These are phyloP conservation scores for Biscogniauxia sp. DNA, from an alignment of 2,329 filamentous ascomycete genomes.

Conservation along the genomic window DNA sequence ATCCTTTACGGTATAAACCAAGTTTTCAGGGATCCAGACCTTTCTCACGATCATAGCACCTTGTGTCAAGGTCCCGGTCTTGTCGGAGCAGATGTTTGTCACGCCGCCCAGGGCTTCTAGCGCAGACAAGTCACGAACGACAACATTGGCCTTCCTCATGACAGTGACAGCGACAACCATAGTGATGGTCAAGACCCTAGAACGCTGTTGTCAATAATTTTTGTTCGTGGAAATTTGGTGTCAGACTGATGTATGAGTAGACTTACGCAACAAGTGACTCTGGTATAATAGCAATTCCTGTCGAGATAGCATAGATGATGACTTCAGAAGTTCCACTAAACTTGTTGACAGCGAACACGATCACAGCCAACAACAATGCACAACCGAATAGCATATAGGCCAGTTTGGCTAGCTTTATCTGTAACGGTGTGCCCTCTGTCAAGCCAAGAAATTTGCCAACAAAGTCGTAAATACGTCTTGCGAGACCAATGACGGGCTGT, in stretches of 20 bases:
- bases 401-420: conserved; percentile 74
- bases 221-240: conserved; percentile 13
- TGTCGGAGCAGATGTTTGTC: conserved; percentile 72
- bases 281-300: conserved; percentile 61
- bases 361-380: conserved; percentile 56
- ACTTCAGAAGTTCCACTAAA: conserved; percentile 52
- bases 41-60: conserved; percentile 69
- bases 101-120: conserved; percentile 69
- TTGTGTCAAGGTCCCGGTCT: conserved; percentile 68
- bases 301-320: conserved; percentile 56
- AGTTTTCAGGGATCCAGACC: conserved; percentile 60
- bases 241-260: not conserved
- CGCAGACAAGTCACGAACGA: conserved; percentile 64
- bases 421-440: conserved; percentile 70
- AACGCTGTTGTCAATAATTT: conserved; percentile 5
- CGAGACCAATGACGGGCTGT: conserved; percentile 46
- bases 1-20: conserved; percentile 59
- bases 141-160: conserved; percentile 63
- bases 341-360: conserved; percentile 57
- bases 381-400: conserved; percentile 74
- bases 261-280: conserved; percentile 62
- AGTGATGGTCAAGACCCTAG: conserved; percentile 64
- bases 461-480: conserved; percentile 47
- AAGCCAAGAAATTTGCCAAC: conserved; percentile 59
- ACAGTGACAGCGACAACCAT: conserved; percentile 65